These are phyloP conservation scores for Exophiala calicioides DNA, from an alignment of 2,329 filamentous ascomycete species.

Conservation along the genomic window DNA sequence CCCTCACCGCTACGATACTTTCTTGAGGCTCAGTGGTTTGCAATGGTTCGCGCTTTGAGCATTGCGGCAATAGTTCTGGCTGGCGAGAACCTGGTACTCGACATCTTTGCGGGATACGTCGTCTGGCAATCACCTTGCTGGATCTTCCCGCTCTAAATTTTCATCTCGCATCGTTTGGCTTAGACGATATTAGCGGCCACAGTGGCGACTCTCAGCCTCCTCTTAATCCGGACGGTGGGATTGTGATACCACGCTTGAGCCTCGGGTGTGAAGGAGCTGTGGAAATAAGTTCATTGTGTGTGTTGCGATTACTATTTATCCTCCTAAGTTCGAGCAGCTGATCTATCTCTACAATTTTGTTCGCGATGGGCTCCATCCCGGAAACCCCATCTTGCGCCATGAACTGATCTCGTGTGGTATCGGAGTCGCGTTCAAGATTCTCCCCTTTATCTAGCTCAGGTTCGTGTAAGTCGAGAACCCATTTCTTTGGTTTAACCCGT, in stretches of 20 bases:
- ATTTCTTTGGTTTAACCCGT: neutral
- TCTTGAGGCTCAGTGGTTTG: neutral
- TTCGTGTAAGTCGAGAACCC: constrained; percentile 1
- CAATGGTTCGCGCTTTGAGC: neutral
- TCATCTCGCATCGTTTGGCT: constrained; percentile 4
- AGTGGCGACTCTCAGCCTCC: neutral
- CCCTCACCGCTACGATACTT: neutral
- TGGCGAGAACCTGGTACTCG: constrained; percentile 2
- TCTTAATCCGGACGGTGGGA: neutral
- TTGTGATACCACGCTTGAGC: neutral
- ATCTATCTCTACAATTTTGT: neutral
- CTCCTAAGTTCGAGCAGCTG: neutral
- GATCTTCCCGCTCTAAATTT: constrained; percentile 2
- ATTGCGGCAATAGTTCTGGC: constrained; percentile 2
- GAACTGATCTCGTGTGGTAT: neutral
- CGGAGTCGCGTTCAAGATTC: neutral
- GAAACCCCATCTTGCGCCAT: neutral
- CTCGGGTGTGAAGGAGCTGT: neutral
- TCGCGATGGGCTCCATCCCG: neutral
- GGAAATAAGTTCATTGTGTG: neutral
- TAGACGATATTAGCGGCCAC: neutral
- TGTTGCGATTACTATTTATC: neutral
- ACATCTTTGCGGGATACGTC: constrained; percentile 3
- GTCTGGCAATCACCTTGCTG: constrained; percentile 1
- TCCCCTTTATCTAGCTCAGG: neutral